Base-by-base conservation (phyloP, 2,329 filamentous ascomycete species). In the Tolypocladium ophioglossoides region DNA sequence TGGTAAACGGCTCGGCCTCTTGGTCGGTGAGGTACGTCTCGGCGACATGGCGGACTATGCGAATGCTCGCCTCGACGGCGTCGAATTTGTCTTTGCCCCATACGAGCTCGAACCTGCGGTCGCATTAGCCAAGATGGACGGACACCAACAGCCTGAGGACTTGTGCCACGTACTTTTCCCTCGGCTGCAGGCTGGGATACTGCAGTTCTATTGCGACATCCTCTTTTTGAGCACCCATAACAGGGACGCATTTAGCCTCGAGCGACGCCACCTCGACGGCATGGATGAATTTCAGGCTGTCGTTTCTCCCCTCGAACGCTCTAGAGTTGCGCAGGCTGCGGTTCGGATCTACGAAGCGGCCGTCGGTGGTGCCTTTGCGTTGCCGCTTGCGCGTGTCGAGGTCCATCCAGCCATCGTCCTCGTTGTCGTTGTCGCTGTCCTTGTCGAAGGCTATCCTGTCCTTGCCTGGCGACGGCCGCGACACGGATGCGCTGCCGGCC, bases 61-160 rank as follows among this genome's bases (percentile, higher is more conserved):
- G 76, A 57, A 85, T 78, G 61, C 90, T 90, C 57, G 89, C 87
- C 59, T 86, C 80, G 34, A 87, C 79, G 41, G 87, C 86, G 63
- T 91, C 85, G 59, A 91, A 87, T 60, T 85, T 86, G 59, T 95
- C 89, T 59, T 86, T 86, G 50, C 88, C 88, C 65, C 82, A 83
- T 32, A 92, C 85, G 11, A 94, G 79, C 62, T 91, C 82, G 49
- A 68, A 71, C 52, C 69, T 72, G 51, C 32, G 16, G 58, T 59
- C 59, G 49, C 50, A 57, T 66, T 56, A 64, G 58, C 54, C 53
- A 37, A 48, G 39, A 50, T 11, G 20, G 30, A 20, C 41, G 34
- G n/a, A n/a, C n/a, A n/a, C n/a, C 41, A 39, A 37, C 40, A 14
- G 24, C 22, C 11, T 18, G 46, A 50, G 48, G 32, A 20, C 22